Percentiles rank a stretch among this genome's conserved stretches.
phyloP scores from a whole-genome alignment of 2,329 filamentous ascomycete species.

The Ophiocordyceps camponoti-saundersi region DNA sequence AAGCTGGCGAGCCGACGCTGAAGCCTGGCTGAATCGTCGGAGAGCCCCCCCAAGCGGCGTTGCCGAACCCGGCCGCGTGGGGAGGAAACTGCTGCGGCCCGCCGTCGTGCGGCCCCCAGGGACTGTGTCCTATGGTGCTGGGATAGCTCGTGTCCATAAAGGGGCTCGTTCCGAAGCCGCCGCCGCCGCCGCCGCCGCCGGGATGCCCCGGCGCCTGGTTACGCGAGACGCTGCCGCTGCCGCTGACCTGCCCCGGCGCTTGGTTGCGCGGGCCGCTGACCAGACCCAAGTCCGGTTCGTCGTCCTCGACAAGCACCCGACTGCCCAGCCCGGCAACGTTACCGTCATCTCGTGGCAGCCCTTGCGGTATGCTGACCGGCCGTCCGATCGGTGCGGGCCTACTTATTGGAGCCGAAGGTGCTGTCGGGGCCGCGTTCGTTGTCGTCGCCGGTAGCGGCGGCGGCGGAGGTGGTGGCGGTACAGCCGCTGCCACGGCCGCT shows the following conservation, averaged over 20 bases:
- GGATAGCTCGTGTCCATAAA: conserved; percentile 25
- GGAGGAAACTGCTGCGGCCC: conserved; percentile 17
- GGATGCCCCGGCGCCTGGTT: conserved; percentile 34
- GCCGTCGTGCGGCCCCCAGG: conserved; percentile 22
- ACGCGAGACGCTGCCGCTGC: conserved; percentile 13
- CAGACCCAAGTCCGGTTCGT: conserved; percentile 26
- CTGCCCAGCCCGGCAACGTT: conserved; percentile 75
- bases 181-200: conserved; percentile 1
- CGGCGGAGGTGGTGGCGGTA: too few relatives aligned
- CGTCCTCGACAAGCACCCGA: conserved; percentile 72
- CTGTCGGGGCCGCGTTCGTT: neutral
- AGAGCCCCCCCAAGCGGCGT: conserved; percentile 18
- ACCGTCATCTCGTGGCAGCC: conserved; percentile 32
- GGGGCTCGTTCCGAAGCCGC: conserved; percentile 21
- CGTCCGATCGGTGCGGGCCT: conserved; percentile 78
- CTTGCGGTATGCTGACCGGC: conserved; percentile 54
- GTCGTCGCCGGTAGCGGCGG: neutral
- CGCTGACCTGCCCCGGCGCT: conserved; percentile 26
- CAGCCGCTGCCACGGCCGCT: neutral
- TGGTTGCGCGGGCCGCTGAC: conserved; percentile 24
- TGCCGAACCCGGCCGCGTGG: conserved; percentile 28
- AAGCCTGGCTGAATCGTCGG: conserved; percentile 17
- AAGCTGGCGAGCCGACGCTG: conserved; percentile 14
- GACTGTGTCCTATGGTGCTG: conserved; percentile 14
- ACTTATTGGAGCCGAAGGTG: conserved; percentile 50